Percentiles rank a stretch among this genome's conserved stretches.
Conservation (phyloP, 805 yeast species). For the Myxozyma neotropica region DNA sequence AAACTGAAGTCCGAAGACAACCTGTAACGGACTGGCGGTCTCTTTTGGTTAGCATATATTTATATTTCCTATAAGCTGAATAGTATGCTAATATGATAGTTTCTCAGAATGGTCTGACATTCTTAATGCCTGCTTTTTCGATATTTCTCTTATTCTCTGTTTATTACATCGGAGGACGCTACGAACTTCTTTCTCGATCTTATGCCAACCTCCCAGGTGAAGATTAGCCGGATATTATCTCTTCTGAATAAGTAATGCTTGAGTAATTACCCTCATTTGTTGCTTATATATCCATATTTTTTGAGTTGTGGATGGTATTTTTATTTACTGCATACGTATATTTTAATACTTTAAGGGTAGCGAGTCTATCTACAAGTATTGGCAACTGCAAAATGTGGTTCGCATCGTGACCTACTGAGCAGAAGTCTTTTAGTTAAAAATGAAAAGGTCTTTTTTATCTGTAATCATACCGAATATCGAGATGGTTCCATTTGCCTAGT, state of each 20-base stretch:
- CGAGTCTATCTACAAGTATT: no score
- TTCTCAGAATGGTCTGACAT: not conserved
- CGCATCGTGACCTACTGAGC: no score
- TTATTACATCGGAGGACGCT: not conserved
- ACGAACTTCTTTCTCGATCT: not conserved
- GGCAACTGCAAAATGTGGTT: no score
- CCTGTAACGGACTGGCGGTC: not conserved
- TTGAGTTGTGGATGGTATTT: no score
- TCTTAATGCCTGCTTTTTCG: conserved; percentile 2
- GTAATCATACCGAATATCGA: no score
- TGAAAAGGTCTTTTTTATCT: no score
- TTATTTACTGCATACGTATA: no score
- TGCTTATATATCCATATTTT: not conserved
- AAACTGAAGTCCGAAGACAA: not conserved
- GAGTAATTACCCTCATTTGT: not conserved
- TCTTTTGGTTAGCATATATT: not conserved
- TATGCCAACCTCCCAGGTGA: not conserved
- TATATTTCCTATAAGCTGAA: not conserved
- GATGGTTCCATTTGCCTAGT: no score
- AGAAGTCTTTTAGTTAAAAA: no score
- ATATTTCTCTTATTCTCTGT: not conserved
- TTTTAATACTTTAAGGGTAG: no score
- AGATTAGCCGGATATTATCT: no score
- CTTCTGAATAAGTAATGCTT: no score
- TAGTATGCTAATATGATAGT: not conserved